These are phyloP conservation scores for Leccinum disarticulatum DNA, from an alignment of 768 basidiomycete genomes.

Conservation along the genomic window DNA sequence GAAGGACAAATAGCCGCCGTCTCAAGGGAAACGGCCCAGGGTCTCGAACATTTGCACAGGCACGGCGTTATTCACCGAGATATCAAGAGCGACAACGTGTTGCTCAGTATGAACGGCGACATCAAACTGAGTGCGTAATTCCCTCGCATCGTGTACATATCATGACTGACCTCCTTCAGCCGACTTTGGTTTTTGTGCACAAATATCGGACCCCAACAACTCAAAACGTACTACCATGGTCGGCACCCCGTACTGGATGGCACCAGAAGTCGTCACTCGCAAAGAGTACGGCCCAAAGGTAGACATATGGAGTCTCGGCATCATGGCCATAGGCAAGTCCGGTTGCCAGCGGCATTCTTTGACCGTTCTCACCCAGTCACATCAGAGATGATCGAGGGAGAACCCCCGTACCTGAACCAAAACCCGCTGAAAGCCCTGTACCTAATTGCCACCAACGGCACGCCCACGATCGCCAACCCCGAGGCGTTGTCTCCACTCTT, in stretches of 20 bases:
- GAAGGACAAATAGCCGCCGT: conserved; percentile 99
- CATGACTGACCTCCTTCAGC: conserved; percentile 45
- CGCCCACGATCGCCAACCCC: conserved; percentile 93
- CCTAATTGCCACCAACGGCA: conserved; percentile 97
- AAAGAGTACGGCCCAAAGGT: conserved; percentile 98
- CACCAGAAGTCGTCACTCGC: conserved; percentile 94
- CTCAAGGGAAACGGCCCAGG: conserved; percentile 88
- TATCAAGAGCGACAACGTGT: conserved; percentile 98
- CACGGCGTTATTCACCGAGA: conserved; percentile 99
- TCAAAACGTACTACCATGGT: conserved; percentile 98
- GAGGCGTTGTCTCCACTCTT: conserved; percentile 74
- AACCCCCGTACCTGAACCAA: conserved; percentile 94
- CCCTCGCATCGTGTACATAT: background rate
- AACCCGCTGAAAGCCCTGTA: conserved; percentile 96
- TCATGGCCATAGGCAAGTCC: conserved; percentile 87
- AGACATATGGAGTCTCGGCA: conserved; percentile 96
- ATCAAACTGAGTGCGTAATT: conserved; percentile 90
- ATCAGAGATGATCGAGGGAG: conserved; percentile 96
- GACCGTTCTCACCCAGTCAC: conserved; percentile 6
- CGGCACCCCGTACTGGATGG: conserved; percentile 99
- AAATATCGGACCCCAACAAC: conserved; percentile 85
- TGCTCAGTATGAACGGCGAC: conserved; percentile 89
- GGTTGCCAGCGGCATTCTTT: background rate
- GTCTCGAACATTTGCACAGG: conserved; percentile 89
- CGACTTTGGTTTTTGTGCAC: conserved; percentile 98